phyloP scores from a whole-genome alignment of 768 basidiomycete genomes.

The Amanita fuliginea region DNA sequence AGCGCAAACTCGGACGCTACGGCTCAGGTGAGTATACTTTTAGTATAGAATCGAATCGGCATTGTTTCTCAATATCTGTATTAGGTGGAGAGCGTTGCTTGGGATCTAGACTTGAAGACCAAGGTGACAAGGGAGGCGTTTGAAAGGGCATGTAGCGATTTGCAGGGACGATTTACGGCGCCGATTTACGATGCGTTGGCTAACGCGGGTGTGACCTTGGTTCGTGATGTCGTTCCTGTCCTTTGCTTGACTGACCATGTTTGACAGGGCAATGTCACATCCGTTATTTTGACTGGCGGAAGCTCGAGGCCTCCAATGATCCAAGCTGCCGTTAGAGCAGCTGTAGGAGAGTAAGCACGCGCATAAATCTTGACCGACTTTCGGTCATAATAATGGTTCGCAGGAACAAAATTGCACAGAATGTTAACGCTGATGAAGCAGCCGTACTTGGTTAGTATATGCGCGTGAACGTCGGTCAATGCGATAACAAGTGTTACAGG shows the following conservation, averaged over 20 bases:
- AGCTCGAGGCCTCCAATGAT: conserved; percentile 87
- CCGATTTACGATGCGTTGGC: conserved; percentile 70
- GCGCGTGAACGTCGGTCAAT: background rate
- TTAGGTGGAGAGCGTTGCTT: conserved; percentile 79
- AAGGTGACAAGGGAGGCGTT: conserved; percentile 72
- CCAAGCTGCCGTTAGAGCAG: conserved; percentile 64
- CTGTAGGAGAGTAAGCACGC: conserved; percentile 63
- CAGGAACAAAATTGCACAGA: conserved; percentile 79
- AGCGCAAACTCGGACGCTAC: conserved; percentile 84
- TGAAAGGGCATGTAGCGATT: conserved; percentile 60
- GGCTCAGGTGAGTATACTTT: conserved; percentile 42
- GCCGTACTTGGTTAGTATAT: conserved; percentile 62
- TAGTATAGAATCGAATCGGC: background rate
- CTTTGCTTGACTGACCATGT: conserved; percentile 3
- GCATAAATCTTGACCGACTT: background rate
- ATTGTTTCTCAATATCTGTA: conserved; percentile 2
- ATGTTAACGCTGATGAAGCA: conserved; percentile 96
- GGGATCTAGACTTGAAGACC: conserved; percentile 83
- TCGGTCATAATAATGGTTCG: background rate
- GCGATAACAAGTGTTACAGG: conserved; percentile 20
- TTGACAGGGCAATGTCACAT: conserved; percentile 66
- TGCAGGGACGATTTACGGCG: conserved; percentile 48
- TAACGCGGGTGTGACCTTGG: conserved; percentile 56
- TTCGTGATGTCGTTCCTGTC: conserved; percentile 18
- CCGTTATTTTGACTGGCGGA: conserved; percentile 91